Conservation (phyloP, 192 early-diverging fungal species). For the Backusella mclennaniae region DNA sequence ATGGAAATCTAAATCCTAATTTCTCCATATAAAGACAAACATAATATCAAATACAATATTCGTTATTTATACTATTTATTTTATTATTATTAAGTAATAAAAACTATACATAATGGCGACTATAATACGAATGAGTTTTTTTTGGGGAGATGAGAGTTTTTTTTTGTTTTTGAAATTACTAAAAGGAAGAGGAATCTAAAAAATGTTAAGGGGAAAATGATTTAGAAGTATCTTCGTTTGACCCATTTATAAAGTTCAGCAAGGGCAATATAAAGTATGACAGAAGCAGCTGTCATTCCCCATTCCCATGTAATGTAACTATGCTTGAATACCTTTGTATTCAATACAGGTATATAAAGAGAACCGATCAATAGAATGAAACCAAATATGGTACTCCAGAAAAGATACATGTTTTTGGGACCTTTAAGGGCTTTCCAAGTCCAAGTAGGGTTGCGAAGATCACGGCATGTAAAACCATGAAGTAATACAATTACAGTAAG, state of each 20-base stretch:
- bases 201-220: neutral
- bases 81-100: neutral
- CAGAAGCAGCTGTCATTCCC: constrained; percentile 59
- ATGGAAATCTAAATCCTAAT: no score
- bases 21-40: neutral
- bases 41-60: neutral
- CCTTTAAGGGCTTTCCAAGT: constrained; percentile 39
- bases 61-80: neutral
- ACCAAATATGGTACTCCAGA: constrained; percentile 45
- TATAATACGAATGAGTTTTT: neutral
- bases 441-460: constrained; percentile 64
- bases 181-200: neutral
- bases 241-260: constrained; percentile 64
- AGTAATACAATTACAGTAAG: constrained; percentile 70
- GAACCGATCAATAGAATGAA: constrained; percentile 50
- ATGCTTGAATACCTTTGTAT: constrained; percentile 62
- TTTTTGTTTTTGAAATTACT: neutral
- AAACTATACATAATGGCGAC: neutral
- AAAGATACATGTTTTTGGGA: constrained; percentile 53
- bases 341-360: constrained; percentile 68
- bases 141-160: neutral
- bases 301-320: constrained; percentile 70
- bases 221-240: constrained; percentile 5
- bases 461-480: constrained; percentile 77
- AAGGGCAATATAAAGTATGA: constrained; percentile 59